Conservation (phyloP, 2,329 filamentous ascomycete genomes). For the Alternaria gaisen region DNA sequence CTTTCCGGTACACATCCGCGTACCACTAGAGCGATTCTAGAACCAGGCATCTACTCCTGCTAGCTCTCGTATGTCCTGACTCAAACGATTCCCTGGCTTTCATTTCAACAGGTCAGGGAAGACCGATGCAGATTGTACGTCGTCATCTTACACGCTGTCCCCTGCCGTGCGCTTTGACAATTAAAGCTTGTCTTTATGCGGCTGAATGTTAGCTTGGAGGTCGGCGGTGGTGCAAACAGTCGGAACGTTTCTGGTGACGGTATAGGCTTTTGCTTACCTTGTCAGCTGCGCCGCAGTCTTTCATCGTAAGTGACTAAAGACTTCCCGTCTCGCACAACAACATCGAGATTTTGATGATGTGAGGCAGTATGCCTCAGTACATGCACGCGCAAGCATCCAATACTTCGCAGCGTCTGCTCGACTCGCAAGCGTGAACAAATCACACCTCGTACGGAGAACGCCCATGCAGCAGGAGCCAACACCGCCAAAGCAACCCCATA, state of each 20-base stretch:
- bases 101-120: slow-evolving; percentile 42
- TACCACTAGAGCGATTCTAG: slow-evolving; percentile 54
- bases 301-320: slow-evolving; percentile 50
- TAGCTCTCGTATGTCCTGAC: slow-evolving; percentile 6
- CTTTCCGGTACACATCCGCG: slow-evolving; percentile 53
- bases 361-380: not conserved
- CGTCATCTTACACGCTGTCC: slow-evolving; percentile 52
- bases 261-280: slow-evolving; percentile 33
- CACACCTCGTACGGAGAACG: slow-evolving; percentile 61
- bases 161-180: slow-evolving; percentile 45
- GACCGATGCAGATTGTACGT: slow-evolving; percentile 52
- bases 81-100: slow-evolving; percentile 47
- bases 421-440: slow-evolving; percentile 62
- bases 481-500: slow-evolving; percentile 61
- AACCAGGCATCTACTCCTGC: slow-evolving; percentile 48
- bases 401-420: not conserved
- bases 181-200: slow-evolving; percentile 49
- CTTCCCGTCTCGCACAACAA: slow-evolving; percentile 19
- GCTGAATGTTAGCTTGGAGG: slow-evolving; percentile 59
- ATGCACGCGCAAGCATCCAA: not conserved
- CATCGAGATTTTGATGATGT: not conserved
- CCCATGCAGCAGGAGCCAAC: slow-evolving; percentile 64
- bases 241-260: slow-evolving; percentile 54
- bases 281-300: slow-evolving; percentile 56
- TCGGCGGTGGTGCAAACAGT: slow-evolving; percentile 62